A percentile compares a stretch with the other conserved stretches of the same genome.
These are phyloP conservation scores for Hypoxylon lienhwacheense DNA, from an alignment of 495 filamentous ascomycete genomes.

Conservation along the genomic window DNA sequence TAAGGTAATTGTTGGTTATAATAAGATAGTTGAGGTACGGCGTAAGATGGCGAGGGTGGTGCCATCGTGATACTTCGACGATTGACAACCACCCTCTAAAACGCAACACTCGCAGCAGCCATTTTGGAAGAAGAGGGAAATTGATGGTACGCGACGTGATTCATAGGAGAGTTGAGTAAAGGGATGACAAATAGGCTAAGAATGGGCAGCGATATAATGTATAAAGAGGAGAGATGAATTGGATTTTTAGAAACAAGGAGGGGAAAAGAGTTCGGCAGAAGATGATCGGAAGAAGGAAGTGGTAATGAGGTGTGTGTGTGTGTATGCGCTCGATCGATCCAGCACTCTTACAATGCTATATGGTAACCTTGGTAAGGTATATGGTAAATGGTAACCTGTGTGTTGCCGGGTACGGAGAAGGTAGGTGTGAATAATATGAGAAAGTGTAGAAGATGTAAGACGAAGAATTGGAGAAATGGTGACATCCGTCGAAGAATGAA, in stretches of 20 bases:
- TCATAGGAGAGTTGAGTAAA: constrained; percentile 17
- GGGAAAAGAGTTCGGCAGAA: constrained; percentile 24
- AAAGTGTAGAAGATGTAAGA: no score
- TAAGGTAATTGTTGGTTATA: constrained; percentile 23
- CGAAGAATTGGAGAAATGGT: constrained; percentile 1
- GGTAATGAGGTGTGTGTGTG: not conserved
- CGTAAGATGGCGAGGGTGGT: constrained; percentile 50
- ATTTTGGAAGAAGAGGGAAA: constrained; percentile 38
- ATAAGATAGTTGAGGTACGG: constrained; percentile 16
- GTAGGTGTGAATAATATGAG: no score
- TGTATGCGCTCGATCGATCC: not conserved
- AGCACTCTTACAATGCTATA: no score
- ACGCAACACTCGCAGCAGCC: constrained; percentile 49
- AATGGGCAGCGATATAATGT: constrained; percentile 16
- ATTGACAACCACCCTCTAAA: constrained; percentile 55
- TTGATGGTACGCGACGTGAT: constrained; percentile 19
- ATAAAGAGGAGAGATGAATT: constrained; percentile 18
- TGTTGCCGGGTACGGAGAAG: no score
- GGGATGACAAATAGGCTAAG: constrained; percentile 30
- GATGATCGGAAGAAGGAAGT: constrained; percentile 10
- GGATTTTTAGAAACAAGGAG: constrained; percentile 6
- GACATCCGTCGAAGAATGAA: no score
- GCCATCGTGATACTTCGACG: constrained; percentile 51
- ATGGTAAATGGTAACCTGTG: not conserved
- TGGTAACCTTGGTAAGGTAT: no score